Percentiles rank a stretch among this genome's conserved stretches.
These are phyloP conservation scores for Pleurotus cornucopiae DNA, from an alignment of 768 basidiomycete species.

Conservation along the genomic window DNA sequence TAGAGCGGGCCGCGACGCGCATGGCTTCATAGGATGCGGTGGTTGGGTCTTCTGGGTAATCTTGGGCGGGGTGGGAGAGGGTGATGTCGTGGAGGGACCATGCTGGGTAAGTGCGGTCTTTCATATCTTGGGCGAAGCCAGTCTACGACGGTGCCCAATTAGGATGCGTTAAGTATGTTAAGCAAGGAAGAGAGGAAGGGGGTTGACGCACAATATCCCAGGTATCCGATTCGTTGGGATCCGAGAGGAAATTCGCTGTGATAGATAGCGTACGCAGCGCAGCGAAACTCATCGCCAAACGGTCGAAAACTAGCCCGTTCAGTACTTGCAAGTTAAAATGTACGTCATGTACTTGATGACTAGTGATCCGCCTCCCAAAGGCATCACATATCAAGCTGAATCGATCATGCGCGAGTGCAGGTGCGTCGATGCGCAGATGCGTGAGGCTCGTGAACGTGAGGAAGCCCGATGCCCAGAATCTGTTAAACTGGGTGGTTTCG, in stretches of 20 bases:
- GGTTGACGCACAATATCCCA: no score
- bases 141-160: not conserved
- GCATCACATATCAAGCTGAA: not conserved
- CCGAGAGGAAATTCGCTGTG: no score
- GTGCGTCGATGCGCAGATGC: not conserved
- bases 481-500: not conserved
- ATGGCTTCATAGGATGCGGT: not conserved
- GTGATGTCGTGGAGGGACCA: slow-evolving; percentile 1
- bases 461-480: not conserved
- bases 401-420: not conserved
- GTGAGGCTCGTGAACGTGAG: not conserved
- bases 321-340: no score
- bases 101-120: not conserved
- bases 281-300: no score
- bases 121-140: not conserved
- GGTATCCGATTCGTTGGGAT: no score
- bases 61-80: not conserved
- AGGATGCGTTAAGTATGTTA: no score
- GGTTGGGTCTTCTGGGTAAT: not conserved
- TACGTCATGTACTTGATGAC: not conserved
- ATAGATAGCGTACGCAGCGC: no score
- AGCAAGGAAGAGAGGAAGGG: no score
- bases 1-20: not conserved
- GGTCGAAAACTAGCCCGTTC: no score
- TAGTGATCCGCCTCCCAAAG: not conserved